Conservation (phyloP, 1,284 basidiomycete species). For the Cronartium ribicola region DNA sequence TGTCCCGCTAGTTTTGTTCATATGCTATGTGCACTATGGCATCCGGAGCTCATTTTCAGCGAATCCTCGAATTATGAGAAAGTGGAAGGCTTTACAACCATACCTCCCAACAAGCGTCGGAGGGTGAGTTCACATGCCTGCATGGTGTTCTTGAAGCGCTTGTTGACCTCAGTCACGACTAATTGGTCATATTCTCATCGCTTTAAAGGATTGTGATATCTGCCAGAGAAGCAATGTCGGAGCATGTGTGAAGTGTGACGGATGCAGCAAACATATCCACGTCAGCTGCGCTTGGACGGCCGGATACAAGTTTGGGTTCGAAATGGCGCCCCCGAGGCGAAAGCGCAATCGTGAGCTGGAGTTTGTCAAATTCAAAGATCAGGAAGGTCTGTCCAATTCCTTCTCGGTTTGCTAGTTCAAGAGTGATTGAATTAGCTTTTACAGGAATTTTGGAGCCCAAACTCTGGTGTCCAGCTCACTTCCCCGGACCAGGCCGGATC, state of each 20-base stretch:
- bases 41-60: slow-evolving; percentile 33
- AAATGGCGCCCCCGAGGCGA: slow-evolving; percentile 34
- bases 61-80: slow-evolving; percentile 13
- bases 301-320: slow-evolving; percentile 41
- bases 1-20: slow-evolving; percentile 20
- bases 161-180: background rate
- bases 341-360: slow-evolving; percentile 27
- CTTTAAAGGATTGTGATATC: slow-evolving; percentile 24
- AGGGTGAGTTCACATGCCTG: slow-evolving; percentile 6
- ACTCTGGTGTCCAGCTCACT: slow-evolving; percentile 38
- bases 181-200: background rate
- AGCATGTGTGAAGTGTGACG: slow-evolving; percentile 34
- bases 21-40: slow-evolving; percentile 41
- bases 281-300: slow-evolving; percentile 41
- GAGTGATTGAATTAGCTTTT: background rate
- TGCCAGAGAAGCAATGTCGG: slow-evolving; percentile 25
- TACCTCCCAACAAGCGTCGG: slow-evolving; percentile 30
- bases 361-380: slow-evolving; percentile 29
- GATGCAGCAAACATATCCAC: slow-evolving; percentile 33
- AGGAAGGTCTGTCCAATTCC: slow-evolving; percentile 10
- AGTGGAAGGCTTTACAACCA: slow-evolving; percentile 39
- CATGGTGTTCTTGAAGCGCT: background rate
- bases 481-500: slow-evolving; percentile 8
- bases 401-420: background rate
- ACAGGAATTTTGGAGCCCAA: slow-evolving; percentile 37